Evolutionary conservation across 441 rosid genomes (phyloP).

Genomic region (Populus hybrid): DNA sequence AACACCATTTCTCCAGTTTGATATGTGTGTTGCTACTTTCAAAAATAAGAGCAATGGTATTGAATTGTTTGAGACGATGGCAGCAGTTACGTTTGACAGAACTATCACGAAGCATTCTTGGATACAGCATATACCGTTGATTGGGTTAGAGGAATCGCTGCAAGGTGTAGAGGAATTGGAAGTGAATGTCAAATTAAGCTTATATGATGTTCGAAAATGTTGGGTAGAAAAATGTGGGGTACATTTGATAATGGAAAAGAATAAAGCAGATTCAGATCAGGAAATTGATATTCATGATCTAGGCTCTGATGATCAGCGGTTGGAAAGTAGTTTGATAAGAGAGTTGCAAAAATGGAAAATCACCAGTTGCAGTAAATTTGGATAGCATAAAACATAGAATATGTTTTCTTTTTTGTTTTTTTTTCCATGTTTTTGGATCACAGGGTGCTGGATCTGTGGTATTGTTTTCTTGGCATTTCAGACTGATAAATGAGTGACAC

Average conservation of each 20-base stretch:
- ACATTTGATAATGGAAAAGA: not conserved
- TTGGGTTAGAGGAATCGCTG: not conserved
- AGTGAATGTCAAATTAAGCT: not conserved
- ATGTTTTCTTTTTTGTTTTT: too few relatives aligned
- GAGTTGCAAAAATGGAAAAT: not conserved
- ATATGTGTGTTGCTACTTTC: too few relatives aligned
- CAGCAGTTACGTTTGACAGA: not conserved
- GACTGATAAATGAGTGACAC: too few relatives aligned
- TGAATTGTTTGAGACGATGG: not conserved
- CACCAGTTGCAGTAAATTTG: not conserved
- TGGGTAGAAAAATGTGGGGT: not conserved
- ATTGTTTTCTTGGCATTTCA: too few relatives aligned
- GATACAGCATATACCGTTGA: not conserved
- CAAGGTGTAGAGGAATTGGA: not conserved
- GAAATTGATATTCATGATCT: not conserved
- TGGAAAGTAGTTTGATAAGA: not conserved
- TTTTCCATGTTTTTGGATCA: too few relatives aligned
- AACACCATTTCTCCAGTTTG: too few relatives aligned
- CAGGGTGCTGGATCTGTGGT: too few relatives aligned
- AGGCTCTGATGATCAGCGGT: not conserved
- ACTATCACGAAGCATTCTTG: not conserved
- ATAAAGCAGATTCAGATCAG: not conserved
- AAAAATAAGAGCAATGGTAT: too few relatives aligned
- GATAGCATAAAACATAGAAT: too few relatives aligned
- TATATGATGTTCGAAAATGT: too few relatives aligned